These are phyloP conservation scores for Lasiosphaeria hispida DNA, from an alignment of 495 filamentous ascomycete genomes.

Conservation along the genomic window DNA sequence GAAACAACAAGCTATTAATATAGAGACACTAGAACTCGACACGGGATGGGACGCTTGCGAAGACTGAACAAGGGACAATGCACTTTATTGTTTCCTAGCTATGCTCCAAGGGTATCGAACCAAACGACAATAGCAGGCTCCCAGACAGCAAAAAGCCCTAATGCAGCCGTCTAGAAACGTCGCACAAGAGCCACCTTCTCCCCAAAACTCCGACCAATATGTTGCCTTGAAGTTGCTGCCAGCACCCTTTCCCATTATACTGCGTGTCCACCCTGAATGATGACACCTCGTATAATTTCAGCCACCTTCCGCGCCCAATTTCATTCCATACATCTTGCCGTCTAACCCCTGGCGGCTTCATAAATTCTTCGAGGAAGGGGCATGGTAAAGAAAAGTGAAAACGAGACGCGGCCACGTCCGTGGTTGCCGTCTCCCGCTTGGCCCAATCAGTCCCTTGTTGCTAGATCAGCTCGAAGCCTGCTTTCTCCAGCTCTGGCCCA, in stretches of 20 bases:
- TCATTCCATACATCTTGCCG: neutral
- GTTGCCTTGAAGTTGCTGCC: neutral
- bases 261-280: neutral
- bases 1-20: no score
- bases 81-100: conserved; percentile 6
- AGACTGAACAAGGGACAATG: neutral
- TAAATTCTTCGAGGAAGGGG: no score
- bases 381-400: no score
- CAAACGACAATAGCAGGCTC: neutral
- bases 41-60: neutral
- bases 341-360: neutral
- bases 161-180: conserved; percentile 4
- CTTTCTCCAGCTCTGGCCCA: conserved; percentile 41
- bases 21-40: no score
- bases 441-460: neutral
- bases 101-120: conserved; percentile 7
- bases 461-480: conserved; percentile 44
- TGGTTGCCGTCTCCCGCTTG: neutral
- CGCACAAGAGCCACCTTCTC: neutral
- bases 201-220: neutral
- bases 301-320: no score
- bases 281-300: neutral
- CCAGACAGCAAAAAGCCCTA: neutral
- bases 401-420: no score
- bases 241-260: conserved; percentile 5